phyloP scores from a whole-genome alignment of 306 rosid species.

The Cucurbita moschata region DNA sequence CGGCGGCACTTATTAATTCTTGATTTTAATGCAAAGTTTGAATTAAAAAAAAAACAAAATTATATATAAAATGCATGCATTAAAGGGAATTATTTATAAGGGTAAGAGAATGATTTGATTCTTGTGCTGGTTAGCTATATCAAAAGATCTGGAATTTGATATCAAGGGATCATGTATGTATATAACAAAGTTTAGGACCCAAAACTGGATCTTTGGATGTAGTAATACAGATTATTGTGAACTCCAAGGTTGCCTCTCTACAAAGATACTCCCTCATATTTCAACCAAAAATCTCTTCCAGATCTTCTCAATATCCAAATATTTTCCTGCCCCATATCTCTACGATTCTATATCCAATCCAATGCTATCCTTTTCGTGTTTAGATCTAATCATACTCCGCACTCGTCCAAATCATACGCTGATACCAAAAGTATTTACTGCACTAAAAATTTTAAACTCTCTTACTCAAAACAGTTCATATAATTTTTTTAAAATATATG shows the following conservation, averaged over 20 bases:
- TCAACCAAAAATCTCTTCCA: background rate
- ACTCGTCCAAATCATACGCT: too few species aligned
- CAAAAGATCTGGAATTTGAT: background rate
- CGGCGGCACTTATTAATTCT: conserved; percentile 28
- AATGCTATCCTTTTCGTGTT: too few species aligned
- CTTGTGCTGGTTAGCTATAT: too few species aligned
- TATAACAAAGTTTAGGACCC: background rate
- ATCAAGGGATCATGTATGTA: background rate
- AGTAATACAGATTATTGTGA: background rate
- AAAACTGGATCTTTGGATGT: conserved; percentile 6
- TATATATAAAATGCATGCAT: background rate
- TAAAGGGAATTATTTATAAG: background rate
- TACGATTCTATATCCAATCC: background rate
- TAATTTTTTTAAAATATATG: background rate
- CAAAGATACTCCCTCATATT: background rate
- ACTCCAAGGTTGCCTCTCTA: background rate
- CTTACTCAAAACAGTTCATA: too few species aligned
- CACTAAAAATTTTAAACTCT: too few species aligned
- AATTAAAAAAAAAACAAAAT: background rate
- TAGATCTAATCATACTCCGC: too few species aligned
- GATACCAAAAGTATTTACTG: too few species aligned
- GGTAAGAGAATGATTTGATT: too few species aligned
- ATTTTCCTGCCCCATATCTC: background rate
- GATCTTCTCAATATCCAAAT: background rate
- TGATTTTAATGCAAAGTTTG: too few species aligned